Evolutionary conservation across 257 asterid species (phyloP), one percentile per base, ranked within the genome.

Genomic region (Lantana camara): DNA sequence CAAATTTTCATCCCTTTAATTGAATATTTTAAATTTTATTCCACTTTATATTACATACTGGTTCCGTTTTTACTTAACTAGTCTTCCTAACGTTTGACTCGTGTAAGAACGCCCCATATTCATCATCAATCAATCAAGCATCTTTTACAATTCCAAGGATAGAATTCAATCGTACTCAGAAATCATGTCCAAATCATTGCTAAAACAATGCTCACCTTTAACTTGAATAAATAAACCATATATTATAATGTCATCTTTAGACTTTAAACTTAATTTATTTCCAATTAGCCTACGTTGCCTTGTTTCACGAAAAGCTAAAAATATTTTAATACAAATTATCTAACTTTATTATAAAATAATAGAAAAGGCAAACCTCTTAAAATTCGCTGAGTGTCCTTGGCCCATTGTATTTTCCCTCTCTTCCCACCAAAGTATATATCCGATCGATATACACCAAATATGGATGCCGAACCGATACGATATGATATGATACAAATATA

Each of bases 321-420:
- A 5, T 70, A 49, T 38, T 59, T 65, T 55, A 41, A 14, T n/a
- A n/a, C n/a, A n/a, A n/a, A 49, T 51, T 37, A 6, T 27, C 3
- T 40, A 69, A 57, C 2, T 23, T 12, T 7, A 13, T 38, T 11
- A 60, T 60, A 51, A 40, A 48, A 48, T 45, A 19, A 34, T 11
- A 57, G 1, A 59, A 60, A 17, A 40, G 53, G 40, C 9, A 9
- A 32, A 44, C 61, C 16, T 37, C 47, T 23, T 20, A 20, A 65
- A 60, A 69, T 69, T 65, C 74, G 48, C 60, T 56, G 74, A 69
- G 79, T 77, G 79, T 41, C 19, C 32, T 41, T 53, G 58, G 40
- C 61, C 67, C 9, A 2, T 47, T 30, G 24, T 9, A 56, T 10
- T n/a, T 7, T 38, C n/a, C 21, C 1, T 7, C 32, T 22, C 35